Base-by-base conservation (phyloP, 208 protist genomes). In the Polymyxa betae region DNA sequence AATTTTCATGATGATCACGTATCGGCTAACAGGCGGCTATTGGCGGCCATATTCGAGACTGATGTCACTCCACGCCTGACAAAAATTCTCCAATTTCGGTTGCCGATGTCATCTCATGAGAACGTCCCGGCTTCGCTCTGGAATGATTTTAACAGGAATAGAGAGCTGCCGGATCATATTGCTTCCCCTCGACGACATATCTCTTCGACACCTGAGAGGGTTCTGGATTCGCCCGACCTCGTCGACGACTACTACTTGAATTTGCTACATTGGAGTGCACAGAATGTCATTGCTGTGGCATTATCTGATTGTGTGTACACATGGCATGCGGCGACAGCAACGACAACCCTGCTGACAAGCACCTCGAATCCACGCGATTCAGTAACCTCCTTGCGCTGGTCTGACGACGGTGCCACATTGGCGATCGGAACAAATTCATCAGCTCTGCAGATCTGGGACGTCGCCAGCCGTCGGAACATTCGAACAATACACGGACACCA, bases 181-280 rank as follows among this genome's bases (percentile, higher is more conserved):
- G n/a, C n/a, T n/a, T n/a, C n/a, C n/a, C n/a, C 5, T 5, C 72
- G 5, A 10, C 89, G 92, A 0, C 82, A 68, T 64, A 77, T 90
- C 0, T 45, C 0, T 43, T 91, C 44, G 45, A 92, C 90, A 77
- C 5, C 88, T 10, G 93, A 46, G 12, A 88, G 94, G 96, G 98
- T 99, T 60, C 94, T 99, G 0, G 98, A 99, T 93, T 98, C 98
- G 38, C 98, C 98, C 0, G 97, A 98, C 88, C 94, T 99, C 87
- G 92, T 97, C 77, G 98, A 99, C 90, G 98, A 99, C 95, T 99
- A 98, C 91, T 99, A 99, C 95, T 94, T 99, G 16, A 99, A 99
- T 92, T 93, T 99, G 1, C 94, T 99, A 0, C 98, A 99, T 94
- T 99, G 98, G 98, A 96, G 93, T 60, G 90, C 89, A 32, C 94